Base-by-base conservation (phyloP, 2,329 filamentous ascomycete species). In the Cryphonectria radicalis region DNA sequence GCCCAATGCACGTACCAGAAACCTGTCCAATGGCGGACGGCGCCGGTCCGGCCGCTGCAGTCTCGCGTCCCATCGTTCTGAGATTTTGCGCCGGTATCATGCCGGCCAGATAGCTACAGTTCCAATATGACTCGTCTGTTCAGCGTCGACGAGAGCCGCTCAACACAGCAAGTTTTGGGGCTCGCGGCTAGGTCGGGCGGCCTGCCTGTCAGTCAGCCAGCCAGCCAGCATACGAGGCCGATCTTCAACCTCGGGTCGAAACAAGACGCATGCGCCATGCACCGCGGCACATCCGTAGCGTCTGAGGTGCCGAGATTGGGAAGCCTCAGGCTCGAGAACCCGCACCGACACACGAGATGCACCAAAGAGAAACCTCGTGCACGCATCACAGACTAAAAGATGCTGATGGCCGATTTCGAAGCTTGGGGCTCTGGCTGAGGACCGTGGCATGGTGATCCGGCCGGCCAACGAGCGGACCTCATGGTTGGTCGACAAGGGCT, bases 281-380 rank as follows among this genome's bases (percentile, higher is more conserved):
- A 46, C 42, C 63, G 63, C 63, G n/a, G 63, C 43, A 42, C 3
- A 46, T 17, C 63, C n/a, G 37, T 43, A 46, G 63, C 63, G 63
- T 35, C 55, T 59, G 14, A 59, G 55, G 55, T 35, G 55, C 14
- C 25, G 53, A 57, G n/a, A 28, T n/a, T 46, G 6, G n/a, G 62
- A 64, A 25, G 42, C n/a, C n/a, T 19, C n/a, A 46, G n/a, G 63
- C 40, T 46, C 42, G 63, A 64, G 62, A 22, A 25, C 63, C 42
- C 2, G 42, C n/a, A 42, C 40, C 63, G 42, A 64, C n/a, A 19
- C 25, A 13, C 11, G 14, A 28, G 25, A 6, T 10, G 42, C 63
- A 46, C 25, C 46, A 28, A 22, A 14, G 40, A 43, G 40, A 19
- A 3, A 59, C 28, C 25, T 59, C 14, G 55, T 19, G 55, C 55